Evolutionary conservation across 306 rosid species (phyloP), one percentile per base, ranked within the genome.

Genomic region (Comarum palustre): DNA sequence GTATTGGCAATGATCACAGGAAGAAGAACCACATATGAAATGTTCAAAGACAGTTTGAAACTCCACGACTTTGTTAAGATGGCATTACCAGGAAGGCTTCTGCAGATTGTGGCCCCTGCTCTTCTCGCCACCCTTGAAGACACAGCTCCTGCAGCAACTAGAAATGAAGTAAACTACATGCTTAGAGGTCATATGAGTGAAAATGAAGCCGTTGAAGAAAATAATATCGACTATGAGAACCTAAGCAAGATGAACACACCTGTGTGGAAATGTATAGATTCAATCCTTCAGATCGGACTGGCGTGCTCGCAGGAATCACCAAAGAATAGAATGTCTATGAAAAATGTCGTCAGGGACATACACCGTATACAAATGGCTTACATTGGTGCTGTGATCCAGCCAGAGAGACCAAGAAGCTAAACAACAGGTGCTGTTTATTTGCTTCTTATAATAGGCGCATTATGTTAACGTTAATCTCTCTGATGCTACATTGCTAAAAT

Each of bases 321-420:
- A 1, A 80, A 58, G 32, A 63, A 75, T 15, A 82, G 80, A 72
- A 75, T 68, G 73, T 75, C 48, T 4, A 82, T 80, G 81, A 50
- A 11, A 48, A 65, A 73, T 70, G 78, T 73, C 62, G 55, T 12
- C 25, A 77, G 20, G 66, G 72, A 77, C 42, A 71, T 82, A 43
- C 25, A 74, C 14, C 72, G 6, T 19, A 73, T 70, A 0, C 73
- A 55, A 62, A 61, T 52, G 61, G 72, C 61, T 55, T 74, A 59
- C 29, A 36, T 3, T 29, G 17, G 54, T 17, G 22, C 14, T 10
- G 25, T 19, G 27, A 59, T 36, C 10, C 24, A 4, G 41, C 16
- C 31, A 48, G 39, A 41, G 8, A 31, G 45, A 60, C 47, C 20
- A 24, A 20, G n/a, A 10, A 45, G 41, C 19, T 39, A 50, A 27